Evolutionary conservation across 2,329 filamentous ascomycete genomes (phyloP), one percentile per base, ranked within the genome.

Genomic region (Stagonosporopsis tanaceti): DNA sequence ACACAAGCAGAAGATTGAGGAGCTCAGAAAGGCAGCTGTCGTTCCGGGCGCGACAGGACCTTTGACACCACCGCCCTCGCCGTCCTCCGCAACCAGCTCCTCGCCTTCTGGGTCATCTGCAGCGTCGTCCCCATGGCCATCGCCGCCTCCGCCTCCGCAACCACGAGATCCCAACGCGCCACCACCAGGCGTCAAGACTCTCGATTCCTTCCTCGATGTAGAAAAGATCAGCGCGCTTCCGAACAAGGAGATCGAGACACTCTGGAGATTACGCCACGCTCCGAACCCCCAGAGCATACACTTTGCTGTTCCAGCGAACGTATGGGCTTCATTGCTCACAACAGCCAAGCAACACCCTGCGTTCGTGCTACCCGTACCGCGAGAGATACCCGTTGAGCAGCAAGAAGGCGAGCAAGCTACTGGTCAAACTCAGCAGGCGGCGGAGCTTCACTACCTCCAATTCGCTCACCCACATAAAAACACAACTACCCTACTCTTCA

Each of bases 371-470:
- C 95, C 95, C 0, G 84, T 98, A 6, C 91, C 91, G 64, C 91
- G 85, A 77, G 81, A 74, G 47, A 76, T 74, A 44, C 59, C 74
- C 62, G 40, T 67, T 54, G 56, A 77, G 68, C 20, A 71, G 22
- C 38, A 60, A 35, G 59, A 55, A 22, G 46, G 47, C 24, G 51
- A 55, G 22, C 53, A 59, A 27, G 47, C 32, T 15, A 34, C 41
- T 14, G 57, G 52, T 17, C 52, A 64, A 40, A 66, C 67, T 12
- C 78, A 78, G 3, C 80, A 85, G 60, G 92, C 91, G 48, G 92
- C 93, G 44, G 95, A 98, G 77, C 93, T 99, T 42, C 95, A 99
- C 78, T 97, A 96, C 77, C 79, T 99, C 61, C 94, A 99, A 78
- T 99, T 96, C 92, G 91, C 90, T 0, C 97, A 97, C 77, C 93